These are phyloP conservation scores for Arxiozyma slooffiae DNA, from an alignment of 1,139 yeast species.

Conservation along the genomic window DNA sequence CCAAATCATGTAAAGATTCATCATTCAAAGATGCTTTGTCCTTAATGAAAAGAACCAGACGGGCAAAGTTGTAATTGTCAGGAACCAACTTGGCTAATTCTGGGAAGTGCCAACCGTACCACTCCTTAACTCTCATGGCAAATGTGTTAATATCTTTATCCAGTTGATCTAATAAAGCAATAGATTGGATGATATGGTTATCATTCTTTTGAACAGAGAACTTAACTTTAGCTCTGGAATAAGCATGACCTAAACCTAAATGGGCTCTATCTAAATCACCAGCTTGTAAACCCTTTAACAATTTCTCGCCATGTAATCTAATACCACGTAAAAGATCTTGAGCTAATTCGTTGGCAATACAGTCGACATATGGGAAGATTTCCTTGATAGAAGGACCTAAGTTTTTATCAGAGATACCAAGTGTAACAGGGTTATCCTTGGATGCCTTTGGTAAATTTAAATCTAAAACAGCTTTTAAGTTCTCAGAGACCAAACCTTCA, in stretches of 20 bases:
- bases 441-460: slow-evolving; percentile 83
- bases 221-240: slow-evolving; percentile 97
- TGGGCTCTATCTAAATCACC: slow-evolving; percentile 98
- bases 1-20: slow-evolving; percentile 79
- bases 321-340: slow-evolving; percentile 94
- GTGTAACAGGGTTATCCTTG: slow-evolving; percentile 53
- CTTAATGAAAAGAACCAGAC: slow-evolving; percentile 68
- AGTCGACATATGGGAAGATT: slow-evolving; percentile 75
- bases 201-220: slow-evolving; percentile 97
- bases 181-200: slow-evolving; percentile 97
- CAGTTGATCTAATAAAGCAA: slow-evolving; percentile 89
- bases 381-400: slow-evolving; percentile 96
- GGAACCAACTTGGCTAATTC: slow-evolving; percentile 92
- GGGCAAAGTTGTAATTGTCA: slow-evolving; percentile 84
- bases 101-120: slow-evolving; percentile 99
- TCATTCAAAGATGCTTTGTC: slow-evolving; percentile 79
- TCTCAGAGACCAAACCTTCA: slow-evolving; percentile 92
- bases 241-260: slow-evolving; percentile 97
- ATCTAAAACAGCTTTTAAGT: slow-evolving; percentile 80
- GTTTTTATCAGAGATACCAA: slow-evolving; percentile 91
- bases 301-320: slow-evolving; percentile 80
- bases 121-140: slow-evolving; percentile 98
- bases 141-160: slow-evolving; percentile 96
- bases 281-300: slow-evolving; percentile 82
- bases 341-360: slow-evolving; percentile 81